phyloP scores from a whole-genome alignment of 345 rosid genomes.

The Noccaea caerulescens region DNA sequence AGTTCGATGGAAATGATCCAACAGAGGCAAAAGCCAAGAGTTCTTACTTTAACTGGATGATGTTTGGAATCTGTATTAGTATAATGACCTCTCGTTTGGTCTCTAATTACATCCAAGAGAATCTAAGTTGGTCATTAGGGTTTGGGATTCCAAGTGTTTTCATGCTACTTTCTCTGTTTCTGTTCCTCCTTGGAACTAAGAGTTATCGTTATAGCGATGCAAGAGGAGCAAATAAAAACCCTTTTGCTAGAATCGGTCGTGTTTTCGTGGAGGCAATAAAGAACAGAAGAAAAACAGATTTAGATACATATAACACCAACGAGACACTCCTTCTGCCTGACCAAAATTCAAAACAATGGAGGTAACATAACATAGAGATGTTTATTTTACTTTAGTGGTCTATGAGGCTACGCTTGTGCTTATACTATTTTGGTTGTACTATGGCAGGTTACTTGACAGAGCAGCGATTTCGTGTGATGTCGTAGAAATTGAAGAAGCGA shows the following conservation, averaged over 20 bases:
- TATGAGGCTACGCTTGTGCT: neutral
- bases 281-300: slow-evolving; percentile 23
- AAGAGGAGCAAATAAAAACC: slow-evolving; percentile 20
- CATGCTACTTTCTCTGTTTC: slow-evolving; percentile 38
- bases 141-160: slow-evolving; percentile 48
- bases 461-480: slow-evolving; percentile 46
- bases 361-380: slow-evolving; percentile 32
- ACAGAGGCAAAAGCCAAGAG: slow-evolving; percentile 58
- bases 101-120: slow-evolving; percentile 69
- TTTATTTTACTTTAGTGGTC: neutral
- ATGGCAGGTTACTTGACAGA: slow-evolving; percentile 54
- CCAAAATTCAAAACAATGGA: slow-evolving; percentile 45
- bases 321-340: slow-evolving; percentile 28
- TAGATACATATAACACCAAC: neutral
- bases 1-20: slow-evolving; percentile 61
- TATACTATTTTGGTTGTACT: neutral
- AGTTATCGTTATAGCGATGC: slow-evolving; percentile 32
- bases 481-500: slow-evolving; percentile 58
- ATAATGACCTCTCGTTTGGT: slow-evolving; percentile 46
- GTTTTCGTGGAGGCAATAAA: slow-evolving; percentile 37
- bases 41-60: slow-evolving; percentile 84
- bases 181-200: slow-evolving; percentile 40
- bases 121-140: slow-evolving; percentile 73
- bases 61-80: slow-evolving; percentile 57
- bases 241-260: slow-evolving; percentile 34